Percentiles rank a stretch among this genome's conserved stretches.
phyloP scores from a whole-genome alignment of 192 early-diverging fungal species.

The Coemansia sp. region DNA sequence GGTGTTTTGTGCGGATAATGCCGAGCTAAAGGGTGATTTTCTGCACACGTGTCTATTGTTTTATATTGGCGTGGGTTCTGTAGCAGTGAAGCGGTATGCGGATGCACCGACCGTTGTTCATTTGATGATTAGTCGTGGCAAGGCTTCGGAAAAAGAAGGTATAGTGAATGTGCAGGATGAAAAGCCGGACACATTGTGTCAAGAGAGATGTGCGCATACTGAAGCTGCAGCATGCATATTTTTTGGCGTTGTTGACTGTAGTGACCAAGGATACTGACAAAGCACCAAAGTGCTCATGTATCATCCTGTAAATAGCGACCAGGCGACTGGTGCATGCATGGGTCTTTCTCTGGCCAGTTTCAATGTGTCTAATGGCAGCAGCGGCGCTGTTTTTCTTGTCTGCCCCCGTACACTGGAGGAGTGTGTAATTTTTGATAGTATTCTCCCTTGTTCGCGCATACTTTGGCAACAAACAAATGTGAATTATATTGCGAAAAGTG shows the following conservation, averaged over 20 bases:
- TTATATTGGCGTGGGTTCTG: constrained; percentile 4
- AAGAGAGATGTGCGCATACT: constrained; percentile 6
- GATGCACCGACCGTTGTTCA: constrained; percentile 20
- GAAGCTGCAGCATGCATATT: not conserved
- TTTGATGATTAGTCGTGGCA: constrained; percentile 19
- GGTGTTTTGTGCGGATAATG: not conserved
- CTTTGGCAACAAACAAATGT: not conserved
- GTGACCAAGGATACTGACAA: constrained; percentile 42
- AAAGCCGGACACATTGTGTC: constrained; percentile 1
- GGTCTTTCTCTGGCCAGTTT: not conserved
- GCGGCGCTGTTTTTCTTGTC: not conserved
- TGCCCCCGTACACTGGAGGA: not conserved
- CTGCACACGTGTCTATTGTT: not conserved
- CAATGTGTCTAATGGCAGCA: not conserved
- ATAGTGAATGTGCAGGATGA: constrained; percentile 8
- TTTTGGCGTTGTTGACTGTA: constrained; percentile 16
- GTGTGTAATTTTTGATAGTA: constrained; percentile 5
- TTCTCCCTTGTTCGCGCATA: not conserved
- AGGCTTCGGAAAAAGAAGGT: constrained; percentile 24
- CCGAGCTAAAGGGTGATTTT: not conserved
- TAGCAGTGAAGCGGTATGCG: constrained; percentile 20
- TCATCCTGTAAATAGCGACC: constrained; percentile 36
- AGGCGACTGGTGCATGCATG: constrained; percentile 3
- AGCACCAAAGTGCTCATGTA: constrained; percentile 44
- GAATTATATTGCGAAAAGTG: not conserved